Evolutionary conservation across 2,329 filamentous ascomycete species (phyloP).

Genomic region (Colletotrichum tropicale): DNA sequence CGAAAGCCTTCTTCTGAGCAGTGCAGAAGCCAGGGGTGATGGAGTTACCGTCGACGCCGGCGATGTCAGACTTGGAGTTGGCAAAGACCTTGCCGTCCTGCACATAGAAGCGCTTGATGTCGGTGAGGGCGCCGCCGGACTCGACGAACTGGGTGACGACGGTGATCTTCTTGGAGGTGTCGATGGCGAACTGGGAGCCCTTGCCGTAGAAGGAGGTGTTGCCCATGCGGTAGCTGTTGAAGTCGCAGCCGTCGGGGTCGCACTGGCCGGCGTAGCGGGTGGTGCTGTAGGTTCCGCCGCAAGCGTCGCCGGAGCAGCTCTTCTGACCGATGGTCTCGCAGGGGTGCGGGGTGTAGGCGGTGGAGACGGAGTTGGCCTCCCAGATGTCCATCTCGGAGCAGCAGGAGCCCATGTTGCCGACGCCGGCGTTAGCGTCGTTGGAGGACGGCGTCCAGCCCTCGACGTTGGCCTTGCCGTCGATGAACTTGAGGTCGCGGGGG

Average conservation of each 20-base stretch:
- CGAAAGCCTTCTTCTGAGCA: constrained; percentile 62
- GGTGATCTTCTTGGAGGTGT: constrained; percentile 64
- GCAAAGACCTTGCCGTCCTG: constrained; percentile 64
- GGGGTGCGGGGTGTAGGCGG: constrained; percentile 69
- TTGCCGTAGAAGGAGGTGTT: constrained; percentile 66
- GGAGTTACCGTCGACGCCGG: constrained; percentile 43
- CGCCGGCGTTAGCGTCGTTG: constrained; percentile 59
- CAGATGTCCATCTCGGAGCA: constrained; percentile 68
- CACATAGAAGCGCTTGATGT: constrained; percentile 70
- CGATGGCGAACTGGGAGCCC: constrained; percentile 56
- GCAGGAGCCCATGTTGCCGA: constrained; percentile 57
- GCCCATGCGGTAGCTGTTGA: constrained; percentile 72
- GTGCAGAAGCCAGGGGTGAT: constrained; percentile 65
- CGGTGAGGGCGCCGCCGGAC: constrained; percentile 55
- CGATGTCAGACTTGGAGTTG: constrained; percentile 51
- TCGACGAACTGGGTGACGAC: constrained; percentile 69
- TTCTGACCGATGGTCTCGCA: constrained; percentile 56
- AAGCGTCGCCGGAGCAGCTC: constrained; percentile 54
- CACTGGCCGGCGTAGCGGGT: constrained; percentile 67
- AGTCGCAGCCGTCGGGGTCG: constrained; percentile 74
- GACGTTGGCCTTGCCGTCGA: constrained; percentile 59
- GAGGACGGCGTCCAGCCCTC: constrained; percentile 54
- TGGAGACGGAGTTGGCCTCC: constrained; percentile 70
- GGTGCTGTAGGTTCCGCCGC: constrained; percentile 56
- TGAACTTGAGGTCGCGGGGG: constrained; percentile 60